Conservation (phyloP, 352 stramenopile genomes). For the Pythium aquatile region DNA sequence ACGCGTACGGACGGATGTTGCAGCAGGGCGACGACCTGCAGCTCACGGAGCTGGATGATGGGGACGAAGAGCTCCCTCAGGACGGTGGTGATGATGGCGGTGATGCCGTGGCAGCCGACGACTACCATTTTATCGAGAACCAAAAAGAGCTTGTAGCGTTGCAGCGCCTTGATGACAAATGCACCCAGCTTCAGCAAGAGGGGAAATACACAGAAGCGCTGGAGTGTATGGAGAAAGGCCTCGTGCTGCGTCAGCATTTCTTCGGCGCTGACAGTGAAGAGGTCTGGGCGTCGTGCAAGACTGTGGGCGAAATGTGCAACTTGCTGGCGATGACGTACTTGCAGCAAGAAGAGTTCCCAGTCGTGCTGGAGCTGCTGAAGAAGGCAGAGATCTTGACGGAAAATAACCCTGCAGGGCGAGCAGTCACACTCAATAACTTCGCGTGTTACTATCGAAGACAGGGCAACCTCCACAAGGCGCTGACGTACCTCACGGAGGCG, state of each 20-base stretch:
- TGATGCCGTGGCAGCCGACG: conserved; percentile 16
- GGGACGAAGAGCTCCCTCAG: conserved; percentile 4
- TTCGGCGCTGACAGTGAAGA: conserved; percentile 91
- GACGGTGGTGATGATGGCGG: conserved; percentile 12
- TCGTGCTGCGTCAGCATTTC: conserved; percentile 93
- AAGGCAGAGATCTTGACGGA: conserved; percentile 95
- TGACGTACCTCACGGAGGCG: conserved; percentile 91
- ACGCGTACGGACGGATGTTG: not conserved
- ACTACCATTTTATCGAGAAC: conserved; percentile 61
- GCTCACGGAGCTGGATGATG: conserved; percentile 34
- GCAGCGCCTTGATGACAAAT: conserved; percentile 89
- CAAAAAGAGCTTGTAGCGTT: conserved; percentile 88
- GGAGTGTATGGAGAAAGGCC: conserved; percentile 92
- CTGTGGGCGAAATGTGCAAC: conserved; percentile 95
- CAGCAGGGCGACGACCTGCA: conserved; percentile 27
- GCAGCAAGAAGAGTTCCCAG: conserved; percentile 91
- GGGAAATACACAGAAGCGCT: conserved; percentile 92
- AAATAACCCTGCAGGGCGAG: conserved; percentile 68
- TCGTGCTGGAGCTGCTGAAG: conserved; percentile 91
- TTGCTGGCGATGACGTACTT: conserved; percentile 95
- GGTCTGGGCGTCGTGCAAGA: conserved; percentile 89
- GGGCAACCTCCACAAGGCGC: conserved; percentile 88
- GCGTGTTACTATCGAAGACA: conserved; percentile 92
- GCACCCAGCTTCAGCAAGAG: conserved; percentile 87
- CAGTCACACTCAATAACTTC: conserved; percentile 95